Conservation (phyloP, 2,329 filamentous ascomycete species). For the Colletotrichum camelliae region DNA sequence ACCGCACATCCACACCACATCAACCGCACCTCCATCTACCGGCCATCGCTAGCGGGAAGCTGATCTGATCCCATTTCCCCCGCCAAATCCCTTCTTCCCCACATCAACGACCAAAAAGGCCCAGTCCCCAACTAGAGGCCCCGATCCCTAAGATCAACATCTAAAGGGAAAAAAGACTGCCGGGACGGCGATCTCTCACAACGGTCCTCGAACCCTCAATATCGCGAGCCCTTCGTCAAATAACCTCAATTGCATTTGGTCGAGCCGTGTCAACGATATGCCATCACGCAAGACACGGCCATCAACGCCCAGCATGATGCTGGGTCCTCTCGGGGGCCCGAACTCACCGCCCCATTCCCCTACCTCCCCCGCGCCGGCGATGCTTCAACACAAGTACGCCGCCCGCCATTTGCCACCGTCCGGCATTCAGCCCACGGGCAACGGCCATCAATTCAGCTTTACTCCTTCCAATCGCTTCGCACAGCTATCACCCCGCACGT, state of each 20-base stretch:
- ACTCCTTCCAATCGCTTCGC: constrained; percentile 25
- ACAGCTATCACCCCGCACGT: constrained; percentile 37
- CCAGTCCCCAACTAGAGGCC: neutral
- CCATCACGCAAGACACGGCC: constrained; percentile 39
- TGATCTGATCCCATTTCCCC: constrained; percentile 15
- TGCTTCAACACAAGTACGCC: constrained; percentile 35
- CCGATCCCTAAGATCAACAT: constrained; percentile 16
- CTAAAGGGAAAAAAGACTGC: neutral
- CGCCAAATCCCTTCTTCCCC: constrained; percentile 10
- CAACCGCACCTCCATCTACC: constrained; percentile 6
- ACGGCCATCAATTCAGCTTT: constrained; percentile 49
- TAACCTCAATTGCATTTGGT: neutral
- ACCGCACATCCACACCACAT: neutral
- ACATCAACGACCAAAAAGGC: constrained; percentile 4
- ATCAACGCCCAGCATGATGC: constrained; percentile 46
- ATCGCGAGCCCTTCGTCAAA: neutral
- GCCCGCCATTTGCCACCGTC: constrained; percentile 36
- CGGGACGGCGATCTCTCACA: neutral
- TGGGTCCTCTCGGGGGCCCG: constrained; percentile 39
- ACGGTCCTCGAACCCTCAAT: neutral
- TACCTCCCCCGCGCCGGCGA: constrained; percentile 38
- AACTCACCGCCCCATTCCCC: constrained; percentile 56
- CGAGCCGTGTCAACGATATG: constrained; percentile 27
- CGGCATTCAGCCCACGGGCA: constrained; percentile 47
- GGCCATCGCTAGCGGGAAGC: constrained; percentile 4